Percentiles rank a stretch among this genome's conserved stretches.
These are phyloP conservation scores for Termitomyces sp. DNA, from an alignment of 768 basidiomycete species.

Conservation along the genomic window DNA sequence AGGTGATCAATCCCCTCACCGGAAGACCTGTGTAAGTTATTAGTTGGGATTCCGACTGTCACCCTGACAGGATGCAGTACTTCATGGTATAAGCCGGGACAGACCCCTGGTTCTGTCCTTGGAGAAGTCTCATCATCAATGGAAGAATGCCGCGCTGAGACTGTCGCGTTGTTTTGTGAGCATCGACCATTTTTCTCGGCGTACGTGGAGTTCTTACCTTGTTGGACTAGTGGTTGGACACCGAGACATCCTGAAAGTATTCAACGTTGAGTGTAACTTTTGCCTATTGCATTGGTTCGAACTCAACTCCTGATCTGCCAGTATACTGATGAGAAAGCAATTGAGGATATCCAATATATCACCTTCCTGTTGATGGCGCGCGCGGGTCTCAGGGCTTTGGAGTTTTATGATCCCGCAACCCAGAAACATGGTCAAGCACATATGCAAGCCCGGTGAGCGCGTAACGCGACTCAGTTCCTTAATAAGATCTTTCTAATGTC, in stretches of 20 bases:
- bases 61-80: constrained; percentile 34
- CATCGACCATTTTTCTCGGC: constrained; percentile 9
- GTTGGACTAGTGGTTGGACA: constrained; percentile 61
- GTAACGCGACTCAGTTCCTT: not conserved
- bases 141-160: constrained; percentile 92
- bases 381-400: constrained; percentile 71
- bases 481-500: not conserved
- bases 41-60: not conserved
- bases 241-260: constrained; percentile 72
- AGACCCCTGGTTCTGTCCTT: constrained; percentile 77
- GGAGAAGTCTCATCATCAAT: constrained; percentile 88
- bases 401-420: constrained; percentile 78
- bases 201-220: not conserved
- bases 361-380: constrained; percentile 87
- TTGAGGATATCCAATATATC: constrained; percentile 77
- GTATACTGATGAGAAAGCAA: constrained; percentile 65
- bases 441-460: constrained; percentile 79
- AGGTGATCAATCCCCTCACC: constrained; percentile 82
- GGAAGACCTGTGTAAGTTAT: constrained; percentile 62
- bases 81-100: constrained; percentile 88
- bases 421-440: constrained; percentile 87
- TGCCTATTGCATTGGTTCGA: not conserved
- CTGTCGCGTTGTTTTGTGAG: constrained; percentile 78
- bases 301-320: constrained; percentile 21
- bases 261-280: constrained; percentile 50